Evolutionary conservation across 306 rosid genomes (phyloP), one percentile per base, ranked within the genome.

Genomic region (Carpinus fangiana): DNA sequence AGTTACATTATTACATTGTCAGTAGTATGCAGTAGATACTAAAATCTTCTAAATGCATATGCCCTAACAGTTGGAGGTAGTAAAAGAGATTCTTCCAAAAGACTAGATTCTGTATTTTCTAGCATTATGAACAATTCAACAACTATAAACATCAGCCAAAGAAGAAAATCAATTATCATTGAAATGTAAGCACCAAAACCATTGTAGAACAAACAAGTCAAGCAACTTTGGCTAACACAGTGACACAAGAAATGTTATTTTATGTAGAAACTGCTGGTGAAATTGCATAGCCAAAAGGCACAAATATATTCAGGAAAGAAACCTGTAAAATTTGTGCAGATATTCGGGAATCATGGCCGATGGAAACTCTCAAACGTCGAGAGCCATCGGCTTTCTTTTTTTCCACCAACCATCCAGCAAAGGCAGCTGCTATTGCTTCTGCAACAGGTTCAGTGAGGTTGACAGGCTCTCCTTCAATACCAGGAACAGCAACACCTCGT

Each of bases 281-380:
- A 67, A 38, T 56, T 48, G 57, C 61, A 47, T 12, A 43, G 66
- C 28, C 72, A 73, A 72, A 57, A 34, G 59, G n/a, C 57, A 61
- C 21, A 59, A 16, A 83, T 59, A 68, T 41, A 70, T 34, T 43
- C 36, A 23, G 73, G 68, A 17, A 82, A 28, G 66, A 18, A 65
- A 91, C 98, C 98, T 90, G 95, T 83, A 95, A 87, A 20, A 73
- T 61, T 80, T 91, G 84, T 51, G 98, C 95, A 23, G 98, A 87
- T 86, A 95, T 88, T 67, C 97, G 88, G 74, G 98, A 92, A 76
- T 92, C 98, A 61, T 92, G 92, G 73, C 98, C 98, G 77, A 95
- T 66, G 74, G 98, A 92, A 85, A 95, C 90, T 86, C 85, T 88
- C 79, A 92, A 84, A 71, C 73, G 73, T 76, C 2, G 82, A 73